phyloP scores from a whole-genome alignment of 2,329 filamentous ascomycete genomes.

The Aureobasidium zeae region DNA sequence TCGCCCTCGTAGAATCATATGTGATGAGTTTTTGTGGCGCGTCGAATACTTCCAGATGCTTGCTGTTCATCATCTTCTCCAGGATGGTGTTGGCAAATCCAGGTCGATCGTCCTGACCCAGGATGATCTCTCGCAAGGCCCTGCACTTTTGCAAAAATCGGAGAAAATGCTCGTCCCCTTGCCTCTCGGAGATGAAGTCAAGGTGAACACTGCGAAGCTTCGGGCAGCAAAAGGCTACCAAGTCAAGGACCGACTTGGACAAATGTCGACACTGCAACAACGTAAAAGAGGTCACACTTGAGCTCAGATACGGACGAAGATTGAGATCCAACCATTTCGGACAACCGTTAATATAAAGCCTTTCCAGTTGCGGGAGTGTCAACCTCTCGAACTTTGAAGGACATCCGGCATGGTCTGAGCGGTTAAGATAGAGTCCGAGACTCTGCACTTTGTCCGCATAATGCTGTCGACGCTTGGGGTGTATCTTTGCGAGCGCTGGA shows the following conservation, averaged over 20 bases:
- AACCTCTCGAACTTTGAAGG: not conserved
- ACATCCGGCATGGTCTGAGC: not conserved
- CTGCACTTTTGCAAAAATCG: not conserved
- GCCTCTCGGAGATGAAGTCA: not conserved
- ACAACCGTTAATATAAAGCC: slow-evolving; percentile 2
- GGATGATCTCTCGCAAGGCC: not conserved
- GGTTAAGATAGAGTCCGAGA: slow-evolving; percentile 1
- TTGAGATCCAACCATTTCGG: not conserved
- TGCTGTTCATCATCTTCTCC: not conserved
- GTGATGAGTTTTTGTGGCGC: not conserved
- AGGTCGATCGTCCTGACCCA: not conserved
- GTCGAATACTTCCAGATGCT: not conserved
- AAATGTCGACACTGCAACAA: not conserved
- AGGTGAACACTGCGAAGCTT: not conserved
- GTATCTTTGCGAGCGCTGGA: not conserved
- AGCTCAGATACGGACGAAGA: not conserved
- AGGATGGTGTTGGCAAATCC: not conserved
- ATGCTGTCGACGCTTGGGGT: not conserved
- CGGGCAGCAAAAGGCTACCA: slow-evolving; percentile 2
- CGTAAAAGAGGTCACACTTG: not conserved
- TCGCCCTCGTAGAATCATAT: not conserved
- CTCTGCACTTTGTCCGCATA: slow-evolving; percentile 6
- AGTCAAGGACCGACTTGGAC: not conserved
- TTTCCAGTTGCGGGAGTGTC: not conserved
- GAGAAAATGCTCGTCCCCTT: not conserved